These are phyloP conservation scores for Starmera dryadoides DNA, from an alignment of 805 yeast genomes.

Conservation along the genomic window DNA sequence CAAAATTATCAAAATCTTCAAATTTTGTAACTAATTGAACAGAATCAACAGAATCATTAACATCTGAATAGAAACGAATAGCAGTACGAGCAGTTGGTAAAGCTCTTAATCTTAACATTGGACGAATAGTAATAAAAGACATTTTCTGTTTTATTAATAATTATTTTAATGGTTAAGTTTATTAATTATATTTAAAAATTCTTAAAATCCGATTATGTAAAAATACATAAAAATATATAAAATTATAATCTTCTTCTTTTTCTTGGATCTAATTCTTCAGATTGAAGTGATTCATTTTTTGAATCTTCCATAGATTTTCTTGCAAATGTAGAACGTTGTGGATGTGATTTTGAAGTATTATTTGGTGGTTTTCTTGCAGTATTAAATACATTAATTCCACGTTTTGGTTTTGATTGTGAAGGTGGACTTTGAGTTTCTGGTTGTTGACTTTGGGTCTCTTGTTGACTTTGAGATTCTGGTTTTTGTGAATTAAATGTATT, in stretches of 20 bases:
- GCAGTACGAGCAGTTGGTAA: not conserved
- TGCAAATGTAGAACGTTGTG: too few species aligned
- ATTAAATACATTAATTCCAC: too few species aligned
- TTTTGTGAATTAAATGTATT: too few species aligned
- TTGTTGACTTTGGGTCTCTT: too few species aligned
- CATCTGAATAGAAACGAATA: slow-evolving; percentile 11
- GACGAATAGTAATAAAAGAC: not conserved
- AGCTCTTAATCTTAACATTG: not conserved
- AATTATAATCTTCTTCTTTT: not conserved
- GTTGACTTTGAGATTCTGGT: not conserved
- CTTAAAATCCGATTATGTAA: not conserved
- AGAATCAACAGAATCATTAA: slow-evolving; percentile 25
- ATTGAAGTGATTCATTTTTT: too few species aligned
- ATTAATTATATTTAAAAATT: too few species aligned
- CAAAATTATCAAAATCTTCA: slow-evolving; percentile 28
- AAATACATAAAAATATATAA: too few species aligned
- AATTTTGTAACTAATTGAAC: slow-evolving; percentile 5
- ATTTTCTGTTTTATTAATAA: not conserved
- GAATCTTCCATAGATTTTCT: too few species aligned
- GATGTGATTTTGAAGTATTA: too few species aligned
- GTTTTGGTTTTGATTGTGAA: too few species aligned
- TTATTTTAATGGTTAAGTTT: too few species aligned
- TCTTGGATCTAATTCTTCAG: not conserved
- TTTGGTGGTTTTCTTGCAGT: too few species aligned
- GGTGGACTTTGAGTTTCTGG: not conserved